Evolutionary conservation across 495 filamentous ascomycete species (phyloP).

Genomic region (Durotheca rogersii): DNA sequence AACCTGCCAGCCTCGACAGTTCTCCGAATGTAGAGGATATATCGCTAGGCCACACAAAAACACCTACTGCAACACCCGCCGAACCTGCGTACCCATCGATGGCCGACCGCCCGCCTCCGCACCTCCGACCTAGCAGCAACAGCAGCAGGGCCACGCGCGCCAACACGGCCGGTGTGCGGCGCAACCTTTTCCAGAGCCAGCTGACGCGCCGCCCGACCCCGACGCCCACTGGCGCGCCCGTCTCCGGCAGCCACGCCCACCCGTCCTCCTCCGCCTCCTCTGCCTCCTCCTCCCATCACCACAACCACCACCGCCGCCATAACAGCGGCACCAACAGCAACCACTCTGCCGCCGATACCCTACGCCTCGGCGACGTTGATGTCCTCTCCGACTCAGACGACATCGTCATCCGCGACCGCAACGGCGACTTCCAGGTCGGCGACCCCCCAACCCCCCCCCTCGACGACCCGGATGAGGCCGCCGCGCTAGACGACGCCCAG

Average conservation of each 20-base stretch:
- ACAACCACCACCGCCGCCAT: not conserved
- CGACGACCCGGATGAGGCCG: conserved; percentile 55
- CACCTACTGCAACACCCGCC: too few relatives aligned
- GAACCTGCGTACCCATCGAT: too few relatives aligned
- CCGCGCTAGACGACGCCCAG: conserved; percentile 44
- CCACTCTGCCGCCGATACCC: conserved; percentile 33
- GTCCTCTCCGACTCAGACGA: conserved; percentile 57
- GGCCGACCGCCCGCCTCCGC: conserved; percentile 33
- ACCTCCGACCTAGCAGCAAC: conserved; percentile 19
- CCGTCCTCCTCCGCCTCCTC: conserved; percentile 32
- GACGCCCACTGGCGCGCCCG: conserved; percentile 57
- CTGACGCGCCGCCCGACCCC: conserved; percentile 67
- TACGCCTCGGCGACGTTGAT: conserved; percentile 36
- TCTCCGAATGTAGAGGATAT: too few relatives aligned
- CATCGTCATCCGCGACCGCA: conserved; percentile 73
- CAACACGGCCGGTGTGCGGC: conserved; percentile 50
- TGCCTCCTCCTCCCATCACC: conserved; percentile 9
- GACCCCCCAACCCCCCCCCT: conserved; percentile 58
- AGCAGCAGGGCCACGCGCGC: conserved; percentile 23
- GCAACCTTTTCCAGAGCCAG: conserved; percentile 73
- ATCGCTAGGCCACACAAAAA: too few relatives aligned
- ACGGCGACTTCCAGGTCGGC: conserved; percentile 72
- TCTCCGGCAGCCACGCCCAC: conserved; percentile 53
- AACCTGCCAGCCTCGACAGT: too few relatives aligned
- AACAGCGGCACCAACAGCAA: not conserved